Percentiles rank a stretch among this genome's conserved stretches.
These are phyloP conservation scores for Claviceps pusilla DNA, from an alignment of 2,329 filamentous ascomycete genomes.

Conservation along the genomic window DNA sequence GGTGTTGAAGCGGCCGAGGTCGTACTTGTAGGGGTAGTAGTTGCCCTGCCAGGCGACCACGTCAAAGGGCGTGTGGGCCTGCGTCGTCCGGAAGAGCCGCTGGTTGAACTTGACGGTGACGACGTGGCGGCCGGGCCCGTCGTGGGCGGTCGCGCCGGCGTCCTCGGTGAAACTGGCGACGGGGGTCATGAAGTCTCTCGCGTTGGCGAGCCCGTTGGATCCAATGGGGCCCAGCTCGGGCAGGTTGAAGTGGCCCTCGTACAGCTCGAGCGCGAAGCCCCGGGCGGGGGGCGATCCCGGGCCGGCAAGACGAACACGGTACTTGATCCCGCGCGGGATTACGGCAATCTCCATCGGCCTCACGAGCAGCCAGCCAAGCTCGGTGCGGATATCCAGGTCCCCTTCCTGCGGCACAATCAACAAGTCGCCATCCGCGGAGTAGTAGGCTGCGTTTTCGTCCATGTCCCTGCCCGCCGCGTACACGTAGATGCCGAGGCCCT, in stretches of 20 bases:
- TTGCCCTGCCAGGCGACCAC: conserved; percentile 71
- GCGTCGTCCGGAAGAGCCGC: conserved; percentile 46
- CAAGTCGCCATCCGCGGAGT: conserved; percentile 70
- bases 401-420: conserved; percentile 64
- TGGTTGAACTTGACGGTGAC: conserved; percentile 52
- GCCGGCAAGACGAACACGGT: conserved; percentile 50
- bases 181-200: conserved; percentile 60
- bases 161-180: conserved; percentile 54
- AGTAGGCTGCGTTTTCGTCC: conserved; percentile 60
- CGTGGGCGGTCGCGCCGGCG: conserved; percentile 22
- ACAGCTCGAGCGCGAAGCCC: conserved; percentile 63
- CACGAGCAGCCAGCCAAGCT: conserved; percentile 60
- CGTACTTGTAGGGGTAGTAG: conserved; percentile 72
- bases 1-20: conserved; percentile 60
- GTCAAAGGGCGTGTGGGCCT: conserved; percentile 62
- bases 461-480: conserved; percentile 70
- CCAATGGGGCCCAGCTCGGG: conserved; percentile 62
- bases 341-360: conserved; percentile 65
- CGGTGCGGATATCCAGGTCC: conserved; percentile 59
- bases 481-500: conserved; percentile 64
- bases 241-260: conserved; percentile 55
- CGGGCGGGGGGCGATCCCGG: conserved; percentile 34
- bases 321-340: conserved; percentile 59
- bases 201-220: conserved; percentile 59
- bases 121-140: conserved; percentile 20